phyloP scores from a whole-genome alignment of 2,329 filamentous ascomycete species.

The Pyricularia grisea region DNA sequence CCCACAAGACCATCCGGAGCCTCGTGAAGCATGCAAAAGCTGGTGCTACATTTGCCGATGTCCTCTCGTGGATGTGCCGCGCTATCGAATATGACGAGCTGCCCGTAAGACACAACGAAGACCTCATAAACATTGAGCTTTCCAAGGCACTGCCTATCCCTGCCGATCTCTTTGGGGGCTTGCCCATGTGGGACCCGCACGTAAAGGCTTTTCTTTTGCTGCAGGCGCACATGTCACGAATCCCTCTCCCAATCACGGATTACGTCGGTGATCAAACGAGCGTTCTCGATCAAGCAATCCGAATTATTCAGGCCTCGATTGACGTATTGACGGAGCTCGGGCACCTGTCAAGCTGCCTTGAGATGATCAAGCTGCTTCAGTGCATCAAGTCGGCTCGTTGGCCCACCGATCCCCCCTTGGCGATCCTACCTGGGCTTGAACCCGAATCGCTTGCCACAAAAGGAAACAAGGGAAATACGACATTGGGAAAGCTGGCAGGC shows the following conservation, averaged over 20 bases:
- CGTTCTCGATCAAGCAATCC: constrained; percentile 91
- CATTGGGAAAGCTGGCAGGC: constrained; percentile 29
- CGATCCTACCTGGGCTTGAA: constrained; percentile 55
- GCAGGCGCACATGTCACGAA: constrained; percentile 89
- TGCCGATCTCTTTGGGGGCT: constrained; percentile 40
- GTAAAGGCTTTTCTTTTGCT: constrained; percentile 92
- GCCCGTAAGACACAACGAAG: constrained; percentile 95
- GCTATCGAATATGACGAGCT: constrained; percentile 97
- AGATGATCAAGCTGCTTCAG: constrained; percentile 81
- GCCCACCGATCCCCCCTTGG: constrained; percentile 71
- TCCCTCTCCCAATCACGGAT: constrained; percentile 88
- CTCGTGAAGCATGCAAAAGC: constrained; percentile 57
- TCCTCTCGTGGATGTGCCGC: constrained; percentile 82
- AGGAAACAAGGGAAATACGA: constrained; percentile 14
- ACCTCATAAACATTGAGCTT: constrained; percentile 88
- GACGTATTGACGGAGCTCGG: constrained; percentile 91
- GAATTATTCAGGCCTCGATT: constrained; percentile 91
- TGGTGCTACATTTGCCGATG: constrained; percentile 61
- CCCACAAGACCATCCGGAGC: constrained; percentile 86
- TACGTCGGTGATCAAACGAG: constrained; percentile 90
- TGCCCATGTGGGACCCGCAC: constrained; percentile 98
- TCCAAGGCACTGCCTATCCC: constrained; percentile 67
- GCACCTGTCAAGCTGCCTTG: constrained; percentile 63
- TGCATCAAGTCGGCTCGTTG: constrained; percentile 88
- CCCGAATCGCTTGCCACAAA: background rate